Evolutionary conservation across 768 basidiomycete species (phyloP).

Genomic region (Pleurotus tuber-regium): DNA sequence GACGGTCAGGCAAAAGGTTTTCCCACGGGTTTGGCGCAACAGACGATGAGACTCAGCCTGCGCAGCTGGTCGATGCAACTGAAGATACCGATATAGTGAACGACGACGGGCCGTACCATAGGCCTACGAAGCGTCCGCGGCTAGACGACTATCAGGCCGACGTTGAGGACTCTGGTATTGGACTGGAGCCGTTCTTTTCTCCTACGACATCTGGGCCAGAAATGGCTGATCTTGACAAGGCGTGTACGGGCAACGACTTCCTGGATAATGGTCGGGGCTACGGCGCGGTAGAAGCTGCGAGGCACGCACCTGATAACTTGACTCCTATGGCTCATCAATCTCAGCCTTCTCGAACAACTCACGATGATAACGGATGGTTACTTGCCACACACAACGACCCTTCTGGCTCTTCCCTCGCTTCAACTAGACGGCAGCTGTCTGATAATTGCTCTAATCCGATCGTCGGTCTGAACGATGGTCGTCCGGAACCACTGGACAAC

Average conservation of each 20-base stretch:
- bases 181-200: conserved; percentile 16
- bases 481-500: not conserved
- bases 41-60: too few relatives aligned
- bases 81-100: not conserved
- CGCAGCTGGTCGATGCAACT: not conserved
- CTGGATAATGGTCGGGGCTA: not conserved
- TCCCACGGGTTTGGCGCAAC: too few relatives aligned
- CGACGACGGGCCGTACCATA: not conserved
- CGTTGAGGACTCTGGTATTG: conserved; percentile 16
- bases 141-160: conserved; percentile 8
- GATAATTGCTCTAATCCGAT: not conserved
- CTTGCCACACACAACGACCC: not conserved
- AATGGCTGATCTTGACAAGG: not conserved
- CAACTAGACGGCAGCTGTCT: not conserved
- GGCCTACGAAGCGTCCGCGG: not conserved
- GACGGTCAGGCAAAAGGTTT: conserved; percentile 8
- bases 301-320: not conserved
- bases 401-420: not conserved
- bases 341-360: not conserved
- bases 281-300: too few relatives aligned
- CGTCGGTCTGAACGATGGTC: not conserved
- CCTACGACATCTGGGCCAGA: not conserved
- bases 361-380: not conserved
- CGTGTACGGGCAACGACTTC: not conserved
- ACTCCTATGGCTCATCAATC: too few relatives aligned